Evolutionary conservation across 2,329 filamentous ascomycete species (phyloP).

Genomic region (Fusarium sp.): DNA sequence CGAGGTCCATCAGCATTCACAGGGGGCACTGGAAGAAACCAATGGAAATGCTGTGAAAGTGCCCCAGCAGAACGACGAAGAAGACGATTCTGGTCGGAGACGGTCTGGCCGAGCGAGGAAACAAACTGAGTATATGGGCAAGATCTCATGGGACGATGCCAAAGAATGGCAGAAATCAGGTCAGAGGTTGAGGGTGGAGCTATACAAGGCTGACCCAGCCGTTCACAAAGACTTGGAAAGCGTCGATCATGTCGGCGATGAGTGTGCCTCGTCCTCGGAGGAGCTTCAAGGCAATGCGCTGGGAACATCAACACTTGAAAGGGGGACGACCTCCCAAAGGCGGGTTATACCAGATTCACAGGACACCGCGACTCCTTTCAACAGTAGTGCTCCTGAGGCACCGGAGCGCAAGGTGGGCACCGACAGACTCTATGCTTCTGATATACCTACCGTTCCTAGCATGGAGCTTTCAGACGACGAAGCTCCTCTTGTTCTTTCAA

Average conservation of each 20-base stretch:
- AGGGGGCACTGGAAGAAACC: not conserved
- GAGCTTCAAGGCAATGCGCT: not conserved
- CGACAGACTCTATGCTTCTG: not conserved
- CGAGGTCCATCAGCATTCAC: not conserved
- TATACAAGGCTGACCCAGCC: conserved; percentile 8
- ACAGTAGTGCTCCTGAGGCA: conserved; percentile 32
- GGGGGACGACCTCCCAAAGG: not conserved
- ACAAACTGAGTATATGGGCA: conserved; percentile 44
- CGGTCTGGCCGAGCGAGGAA: conserved; percentile 43
- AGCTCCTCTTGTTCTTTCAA: conserved; percentile 42
- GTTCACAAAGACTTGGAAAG: conserved; percentile 12
- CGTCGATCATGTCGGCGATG: not conserved
- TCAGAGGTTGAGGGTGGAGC: conserved; percentile 20
- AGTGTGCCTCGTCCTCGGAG: not conserved
- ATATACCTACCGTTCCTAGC: conserved; percentile 1
- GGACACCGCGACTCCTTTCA: conserved; percentile 36
- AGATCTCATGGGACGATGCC: conserved; percentile 43
- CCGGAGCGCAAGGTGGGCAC: not conserved
- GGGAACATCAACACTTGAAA: not conserved
- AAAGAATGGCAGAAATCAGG: conserved; percentile 11
- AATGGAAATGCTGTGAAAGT: not conserved
- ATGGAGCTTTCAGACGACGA: conserved; percentile 50
- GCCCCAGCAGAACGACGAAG: not conserved
- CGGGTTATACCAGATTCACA: conserved; percentile 44
- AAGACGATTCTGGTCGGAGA: conserved; percentile 29